These are phyloP conservation scores for Laguncularia racemosa DNA, from an alignment of 345 rosid species.

Conservation along the genomic window DNA sequence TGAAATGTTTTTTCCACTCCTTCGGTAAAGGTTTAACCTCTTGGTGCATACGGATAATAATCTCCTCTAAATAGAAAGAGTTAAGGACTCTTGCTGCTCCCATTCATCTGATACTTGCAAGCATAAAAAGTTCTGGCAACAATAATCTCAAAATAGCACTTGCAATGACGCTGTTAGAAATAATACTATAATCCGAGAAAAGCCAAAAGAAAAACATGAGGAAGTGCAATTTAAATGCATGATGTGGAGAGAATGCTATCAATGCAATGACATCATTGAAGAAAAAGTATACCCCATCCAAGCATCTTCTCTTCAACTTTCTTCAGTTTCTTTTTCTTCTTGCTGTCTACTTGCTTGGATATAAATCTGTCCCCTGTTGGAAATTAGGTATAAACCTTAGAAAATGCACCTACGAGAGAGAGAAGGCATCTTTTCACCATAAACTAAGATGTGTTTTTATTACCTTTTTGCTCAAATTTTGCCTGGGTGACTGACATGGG, in stretches of 20 bases:
- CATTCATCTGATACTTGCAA: no score
- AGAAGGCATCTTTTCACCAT: neutral
- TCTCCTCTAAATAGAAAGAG: no score
- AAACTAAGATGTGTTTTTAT: neutral
- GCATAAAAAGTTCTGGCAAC: no score
- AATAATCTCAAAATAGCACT: no score
- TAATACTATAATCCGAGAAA: no score
- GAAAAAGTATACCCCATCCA: slow-evolving; percentile 74
- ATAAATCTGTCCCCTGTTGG: slow-evolving; percentile 78
- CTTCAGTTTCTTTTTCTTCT: slow-evolving; percentile 89
- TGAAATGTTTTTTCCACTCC: no score
- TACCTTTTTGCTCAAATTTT: slow-evolving; percentile 94
- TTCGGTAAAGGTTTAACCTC: no score
- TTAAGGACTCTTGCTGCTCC: no score
- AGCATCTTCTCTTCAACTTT: slow-evolving; percentile 88
- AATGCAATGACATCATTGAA: neutral
- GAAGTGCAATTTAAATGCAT: no score
- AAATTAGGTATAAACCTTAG: slow-evolving; percentile 9
- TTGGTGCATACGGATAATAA: no score
- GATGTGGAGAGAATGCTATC: neutral
- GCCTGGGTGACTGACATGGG: slow-evolving; percentile 82
- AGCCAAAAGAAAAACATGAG: no score
- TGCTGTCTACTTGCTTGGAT: slow-evolving; percentile 66
- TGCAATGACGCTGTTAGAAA: neutral
- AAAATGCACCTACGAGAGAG: neutral